phyloP scores from a whole-genome alignment of 352 stramenopile species.

The Pythium biforme region DNA sequence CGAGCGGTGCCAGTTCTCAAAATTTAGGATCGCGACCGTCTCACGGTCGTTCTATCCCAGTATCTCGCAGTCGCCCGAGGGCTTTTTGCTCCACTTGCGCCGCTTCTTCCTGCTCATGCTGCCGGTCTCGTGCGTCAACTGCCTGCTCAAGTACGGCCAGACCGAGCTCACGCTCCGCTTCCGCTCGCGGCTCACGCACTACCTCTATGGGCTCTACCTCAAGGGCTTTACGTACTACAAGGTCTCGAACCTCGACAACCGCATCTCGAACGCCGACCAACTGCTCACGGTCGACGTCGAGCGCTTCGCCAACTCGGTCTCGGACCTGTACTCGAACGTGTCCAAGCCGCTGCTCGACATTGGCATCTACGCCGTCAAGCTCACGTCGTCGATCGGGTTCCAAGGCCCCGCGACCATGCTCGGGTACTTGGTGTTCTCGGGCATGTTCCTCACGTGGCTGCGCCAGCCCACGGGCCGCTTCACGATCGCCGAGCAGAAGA shows the following conservation, averaged over 20 bases:
- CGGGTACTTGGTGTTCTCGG: constrained; percentile 45
- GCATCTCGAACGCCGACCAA: constrained; percentile 88
- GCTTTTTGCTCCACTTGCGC: constrained; percentile 63
- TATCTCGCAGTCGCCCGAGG: constrained; percentile 63
- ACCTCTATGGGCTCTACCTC: constrained; percentile 86
- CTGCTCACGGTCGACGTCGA: constrained; percentile 86
- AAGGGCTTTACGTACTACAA: constrained; percentile 91
- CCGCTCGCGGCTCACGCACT: constrained; percentile 71
- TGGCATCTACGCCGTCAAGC: constrained; percentile 64
- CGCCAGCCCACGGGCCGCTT: constrained; percentile 70
- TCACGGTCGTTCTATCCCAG: constrained; percentile 15
- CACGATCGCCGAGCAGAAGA: constrained; percentile 76
- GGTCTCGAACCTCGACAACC: constrained; percentile 87
- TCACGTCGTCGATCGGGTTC: constrained; percentile 72
- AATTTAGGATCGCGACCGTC: background rate
- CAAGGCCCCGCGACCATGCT: constrained; percentile 69
- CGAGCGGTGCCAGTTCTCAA: background rate
- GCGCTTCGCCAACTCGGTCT: constrained; percentile 76
- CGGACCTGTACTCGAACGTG: constrained; percentile 88
- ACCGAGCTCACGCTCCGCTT: constrained; percentile 83
- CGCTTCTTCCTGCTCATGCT: constrained; percentile 81
- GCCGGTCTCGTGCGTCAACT: constrained; percentile 78
- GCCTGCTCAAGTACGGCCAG: constrained; percentile 78
- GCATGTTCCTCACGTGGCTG: constrained; percentile 49
- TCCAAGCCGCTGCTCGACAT: constrained; percentile 88